Percentiles rank a stretch among this genome's conserved stretches.
phyloP scores from a whole-genome alignment of 1,284 basidiomycete genomes.

The Waitea zeae region DNA sequence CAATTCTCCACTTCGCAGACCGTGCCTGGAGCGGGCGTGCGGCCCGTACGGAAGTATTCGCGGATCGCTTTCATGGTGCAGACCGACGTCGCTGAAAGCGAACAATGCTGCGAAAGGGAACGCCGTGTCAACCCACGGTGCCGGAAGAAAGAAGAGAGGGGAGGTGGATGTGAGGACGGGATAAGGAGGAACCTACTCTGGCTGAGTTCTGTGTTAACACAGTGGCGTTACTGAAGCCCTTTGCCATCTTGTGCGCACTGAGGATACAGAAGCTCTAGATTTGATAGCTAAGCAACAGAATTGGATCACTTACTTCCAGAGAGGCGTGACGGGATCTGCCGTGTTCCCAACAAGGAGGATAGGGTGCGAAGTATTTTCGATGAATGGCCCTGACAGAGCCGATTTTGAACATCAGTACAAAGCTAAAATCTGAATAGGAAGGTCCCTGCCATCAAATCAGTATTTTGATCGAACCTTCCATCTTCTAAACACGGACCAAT shows the following conservation, averaged over 20 bases:
- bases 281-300: not conserved
- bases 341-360: constrained; percentile 8
- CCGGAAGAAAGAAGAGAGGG: too few relatives aligned
- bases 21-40: not conserved
- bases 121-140: not conserved
- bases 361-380: constrained; percentile 5
- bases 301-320: constrained; percentile 3
- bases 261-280: not conserved
- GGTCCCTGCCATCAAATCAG: constrained; percentile 5
- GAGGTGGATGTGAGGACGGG: too few relatives aligned
- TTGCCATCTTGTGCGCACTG: constrained; percentile 9
- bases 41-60: constrained; percentile 5
- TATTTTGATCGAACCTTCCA: constrained; percentile 7
- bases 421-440: not conserved
- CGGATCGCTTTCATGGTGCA: constrained; percentile 6
- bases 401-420: not conserved
- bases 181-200: constrained; percentile 6
- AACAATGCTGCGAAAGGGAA: constrained; percentile 5
- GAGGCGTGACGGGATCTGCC: constrained; percentile 8
- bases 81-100: constrained; percentile 3
- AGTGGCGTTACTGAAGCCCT: constrained; percentile 8
- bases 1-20: not conserved
- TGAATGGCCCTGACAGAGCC: constrained; percentile 3
- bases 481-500: constrained; percentile 2
- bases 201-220: constrained; percentile 10